phyloP scores from a whole-genome alignment of 768 basidiomycete species.

The Psilocybe subaeruginosa region DNA sequence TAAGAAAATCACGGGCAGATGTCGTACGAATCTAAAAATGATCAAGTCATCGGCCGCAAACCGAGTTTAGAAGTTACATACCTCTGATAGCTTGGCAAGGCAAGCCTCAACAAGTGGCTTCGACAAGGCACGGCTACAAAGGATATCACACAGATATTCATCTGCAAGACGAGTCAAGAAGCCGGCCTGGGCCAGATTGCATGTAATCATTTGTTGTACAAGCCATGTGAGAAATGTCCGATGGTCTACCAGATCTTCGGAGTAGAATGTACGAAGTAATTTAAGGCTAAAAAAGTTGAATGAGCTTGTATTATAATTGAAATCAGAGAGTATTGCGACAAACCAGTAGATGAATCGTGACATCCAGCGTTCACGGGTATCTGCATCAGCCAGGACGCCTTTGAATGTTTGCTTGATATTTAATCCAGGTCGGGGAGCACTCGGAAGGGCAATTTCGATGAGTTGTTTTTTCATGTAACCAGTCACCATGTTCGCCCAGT shows the following conservation, averaged over 20 bases:
- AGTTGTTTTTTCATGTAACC: slow-evolving; percentile 85
- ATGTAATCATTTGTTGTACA: slow-evolving; percentile 73
- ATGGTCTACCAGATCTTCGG: slow-evolving; percentile 81
- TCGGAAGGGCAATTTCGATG: slow-evolving; percentile 77
- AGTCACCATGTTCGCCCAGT: slow-evolving; percentile 84
- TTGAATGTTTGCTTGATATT: slow-evolving; percentile 88
- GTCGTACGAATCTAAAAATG: slow-evolving; percentile 52
- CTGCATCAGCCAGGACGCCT: slow-evolving; percentile 72
- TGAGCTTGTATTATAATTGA: neutral
- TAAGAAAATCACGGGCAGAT: slow-evolving; percentile 57
- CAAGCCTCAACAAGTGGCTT: slow-evolving; percentile 76
- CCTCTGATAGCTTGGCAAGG: slow-evolving; percentile 68
- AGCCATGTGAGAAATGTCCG: slow-evolving; percentile 79
- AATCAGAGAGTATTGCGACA: neutral
- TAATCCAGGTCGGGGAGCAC: slow-evolving; percentile 71
- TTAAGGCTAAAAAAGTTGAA: slow-evolving; percentile 51
- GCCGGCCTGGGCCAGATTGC: slow-evolving; percentile 81
- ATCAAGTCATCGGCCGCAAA: neutral
- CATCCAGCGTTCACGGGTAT: slow-evolving; percentile 76
- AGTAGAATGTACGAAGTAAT: slow-evolving; percentile 75
- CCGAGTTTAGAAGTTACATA: slow-evolving; percentile 21
- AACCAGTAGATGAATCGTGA: slow-evolving; percentile 82
- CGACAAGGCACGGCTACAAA: slow-evolving; percentile 66
- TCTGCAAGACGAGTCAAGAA: slow-evolving; percentile 78
- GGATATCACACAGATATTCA: slow-evolving; percentile 76